These are phyloP conservation scores for Dictyostelium firmibasis DNA, from an alignment of 78 protist genomes.

Conservation along the genomic window DNA sequence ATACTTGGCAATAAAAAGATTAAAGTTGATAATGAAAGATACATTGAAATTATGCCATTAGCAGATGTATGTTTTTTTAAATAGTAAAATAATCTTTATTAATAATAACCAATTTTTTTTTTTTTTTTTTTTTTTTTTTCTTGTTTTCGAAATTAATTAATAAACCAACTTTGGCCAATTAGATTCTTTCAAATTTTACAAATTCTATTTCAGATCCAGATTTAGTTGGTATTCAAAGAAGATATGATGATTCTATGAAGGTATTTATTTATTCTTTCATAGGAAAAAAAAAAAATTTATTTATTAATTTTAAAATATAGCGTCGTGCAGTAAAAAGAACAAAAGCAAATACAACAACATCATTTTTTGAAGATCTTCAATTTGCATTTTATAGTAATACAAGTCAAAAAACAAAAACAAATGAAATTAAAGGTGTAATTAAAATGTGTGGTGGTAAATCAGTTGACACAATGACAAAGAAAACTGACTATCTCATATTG, in stretches of 20 bases:
- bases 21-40: conserved; percentile 32
- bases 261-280: background rate
- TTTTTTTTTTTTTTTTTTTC: too few species aligned
- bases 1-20: background rate
- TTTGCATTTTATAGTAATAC: background rate
- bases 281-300: too few species aligned
- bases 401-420: background rate
- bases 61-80: background rate
- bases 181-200: conserved; percentile 45
- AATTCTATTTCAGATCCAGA: background rate
- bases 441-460: background rate
- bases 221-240: conserved; percentile 62
- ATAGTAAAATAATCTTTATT: too few species aligned
- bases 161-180: too few species aligned
- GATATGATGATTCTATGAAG: conserved; percentile 59
- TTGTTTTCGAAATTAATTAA: too few species aligned
- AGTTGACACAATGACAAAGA: background rate
- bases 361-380: background rate
- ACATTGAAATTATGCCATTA: background rate
- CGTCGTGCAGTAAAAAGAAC: conserved; percentile 42
- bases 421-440: background rate
- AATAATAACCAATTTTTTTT: too few species aligned
- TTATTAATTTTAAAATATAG: conserved; percentile 15
- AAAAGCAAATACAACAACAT: background rate
- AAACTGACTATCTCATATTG: conserved; percentile 12